A percentile compares a stretch with the other conserved stretches of the same genome.
These are phyloP conservation scores for Candida awuae DNA, from an alignment of 805 yeast genomes.

Conservation along the genomic window DNA sequence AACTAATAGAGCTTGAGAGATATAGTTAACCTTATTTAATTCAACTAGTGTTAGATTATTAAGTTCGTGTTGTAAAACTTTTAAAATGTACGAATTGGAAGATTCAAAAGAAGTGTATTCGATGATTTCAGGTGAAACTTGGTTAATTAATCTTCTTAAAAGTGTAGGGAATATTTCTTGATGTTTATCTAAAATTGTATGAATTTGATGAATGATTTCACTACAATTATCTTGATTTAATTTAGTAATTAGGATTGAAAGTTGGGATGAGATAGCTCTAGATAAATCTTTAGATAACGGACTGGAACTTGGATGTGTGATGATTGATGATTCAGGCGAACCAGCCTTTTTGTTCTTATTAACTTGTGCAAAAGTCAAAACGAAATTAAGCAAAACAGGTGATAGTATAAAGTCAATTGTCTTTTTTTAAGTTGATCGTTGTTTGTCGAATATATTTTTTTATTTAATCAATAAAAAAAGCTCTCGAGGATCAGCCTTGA, in stretches of 20 bases:
- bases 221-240: conserved; percentile 35
- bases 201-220: conserved; percentile 36
- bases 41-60: conserved; percentile 17
- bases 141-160: conserved; percentile 27
- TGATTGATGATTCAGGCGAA: conserved; percentile 16
- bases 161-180: conserved; percentile 29
- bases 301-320: conserved; percentile 2
- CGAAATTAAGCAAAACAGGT: not conserved
- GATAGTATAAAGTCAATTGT: not conserved
- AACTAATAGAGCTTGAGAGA: conserved; percentile 12
- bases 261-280: conserved; percentile 40
- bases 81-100: conserved; percentile 14
- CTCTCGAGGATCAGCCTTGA: too few relatives aligned
- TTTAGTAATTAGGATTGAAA: conserved; percentile 42
- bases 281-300: conserved; percentile 14
- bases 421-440: not conserved
- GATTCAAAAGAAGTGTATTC: conserved; percentile 15
- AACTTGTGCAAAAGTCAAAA: conserved; percentile 8
- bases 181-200: conserved; percentile 34
- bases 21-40: conserved; percentile 12
- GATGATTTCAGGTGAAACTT: conserved; percentile 22
- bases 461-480: too few relatives aligned
- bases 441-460: not conserved
- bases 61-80: conserved; percentile 21
- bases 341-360: conserved; percentile 19